Percentiles rank a stretch among this genome's conserved stretches.
phyloP scores from a whole-genome alignment of 2,329 filamentous ascomycete species.

The Exutisphaerella laricina region DNA sequence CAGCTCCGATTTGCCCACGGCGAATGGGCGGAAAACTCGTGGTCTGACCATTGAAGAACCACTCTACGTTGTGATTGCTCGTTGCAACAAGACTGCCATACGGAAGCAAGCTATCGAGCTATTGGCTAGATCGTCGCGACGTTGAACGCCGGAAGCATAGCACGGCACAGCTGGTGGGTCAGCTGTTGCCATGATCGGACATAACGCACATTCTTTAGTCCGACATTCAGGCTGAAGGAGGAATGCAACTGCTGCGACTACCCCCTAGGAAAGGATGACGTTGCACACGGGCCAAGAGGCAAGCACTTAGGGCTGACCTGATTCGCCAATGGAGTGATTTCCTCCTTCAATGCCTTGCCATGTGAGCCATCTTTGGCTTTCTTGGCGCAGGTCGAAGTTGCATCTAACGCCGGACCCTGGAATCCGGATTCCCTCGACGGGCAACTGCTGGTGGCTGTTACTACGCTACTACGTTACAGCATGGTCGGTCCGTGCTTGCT shows the following conservation, averaged over 20 bases:
- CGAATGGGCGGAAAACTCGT: constrained; percentile 7
- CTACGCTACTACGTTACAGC: no score
- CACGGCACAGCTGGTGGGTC: background rate
- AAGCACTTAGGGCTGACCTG: background rate
- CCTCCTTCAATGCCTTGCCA: background rate
- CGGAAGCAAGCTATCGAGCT: constrained; percentile 19
- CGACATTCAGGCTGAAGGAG: background rate
- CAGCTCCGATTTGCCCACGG: constrained; percentile 11
- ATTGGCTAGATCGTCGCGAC: constrained; percentile 6
- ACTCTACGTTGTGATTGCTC: constrained; percentile 25
- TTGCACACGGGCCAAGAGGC: background rate
- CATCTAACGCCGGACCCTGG: no score
- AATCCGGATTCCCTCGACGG: no score
- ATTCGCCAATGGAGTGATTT: background rate
- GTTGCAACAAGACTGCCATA: constrained; percentile 17
- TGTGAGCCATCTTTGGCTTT: background rate
- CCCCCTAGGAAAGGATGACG: background rate
- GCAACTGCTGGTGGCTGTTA: no score
- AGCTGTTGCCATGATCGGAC: background rate
- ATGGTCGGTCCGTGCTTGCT: no score
- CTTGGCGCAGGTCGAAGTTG: background rate
- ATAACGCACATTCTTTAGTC: no score
- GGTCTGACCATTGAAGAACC: constrained; percentile 25
- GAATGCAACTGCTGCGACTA: background rate
- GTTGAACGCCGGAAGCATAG: background rate